Conservation (phyloP, 75 land plant genomes). For the Gnetum montanum region DNA sequence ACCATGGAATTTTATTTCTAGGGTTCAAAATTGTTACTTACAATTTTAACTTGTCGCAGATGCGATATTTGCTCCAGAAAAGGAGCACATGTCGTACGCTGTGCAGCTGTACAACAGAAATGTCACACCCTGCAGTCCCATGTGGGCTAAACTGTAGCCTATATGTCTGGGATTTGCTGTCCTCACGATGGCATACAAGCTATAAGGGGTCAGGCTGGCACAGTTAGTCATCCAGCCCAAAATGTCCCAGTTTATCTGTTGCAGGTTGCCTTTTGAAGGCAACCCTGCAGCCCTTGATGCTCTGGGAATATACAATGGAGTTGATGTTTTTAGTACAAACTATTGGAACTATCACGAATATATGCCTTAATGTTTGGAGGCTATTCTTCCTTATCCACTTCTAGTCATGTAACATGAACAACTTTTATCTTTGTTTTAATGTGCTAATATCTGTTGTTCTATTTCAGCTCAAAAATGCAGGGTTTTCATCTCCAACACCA, state of each 20-base stretch:
- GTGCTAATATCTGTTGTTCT: conserved; percentile 1
- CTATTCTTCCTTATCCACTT: too few relatives aligned
- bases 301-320: conserved; percentile 15
- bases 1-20: too few relatives aligned
- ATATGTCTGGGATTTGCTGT: conserved; percentile 47
- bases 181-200: conserved; percentile 44
- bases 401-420: too few relatives aligned
- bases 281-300: conserved; percentile 35
- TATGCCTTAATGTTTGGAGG: too few relatives aligned
- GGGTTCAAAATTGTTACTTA: too few relatives aligned
- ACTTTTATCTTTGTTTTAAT: too few relatives aligned
- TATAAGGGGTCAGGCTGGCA: conserved; percentile 36
- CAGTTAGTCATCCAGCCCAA: conserved; percentile 30
- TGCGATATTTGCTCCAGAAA: conserved; percentile 99
- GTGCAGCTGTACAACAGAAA: conserved; percentile 52
- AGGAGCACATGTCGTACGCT: conserved; percentile 99
- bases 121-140: conserved; percentile 41
- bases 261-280: conserved; percentile 86
- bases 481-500: conserved; percentile 88
- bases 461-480: conserved; percentile 78
- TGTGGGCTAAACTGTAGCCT: conserved; percentile 73
- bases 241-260: conserved; percentile 59
- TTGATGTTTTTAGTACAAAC: too few relatives aligned
- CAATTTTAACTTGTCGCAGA: conserved; percentile 77
- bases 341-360: too few relatives aligned